Evolutionary conservation across 2,329 filamentous ascomycete genomes (phyloP), one percentile per base, ranked within the genome.

Genomic region (Truncatella angustata): DNA sequence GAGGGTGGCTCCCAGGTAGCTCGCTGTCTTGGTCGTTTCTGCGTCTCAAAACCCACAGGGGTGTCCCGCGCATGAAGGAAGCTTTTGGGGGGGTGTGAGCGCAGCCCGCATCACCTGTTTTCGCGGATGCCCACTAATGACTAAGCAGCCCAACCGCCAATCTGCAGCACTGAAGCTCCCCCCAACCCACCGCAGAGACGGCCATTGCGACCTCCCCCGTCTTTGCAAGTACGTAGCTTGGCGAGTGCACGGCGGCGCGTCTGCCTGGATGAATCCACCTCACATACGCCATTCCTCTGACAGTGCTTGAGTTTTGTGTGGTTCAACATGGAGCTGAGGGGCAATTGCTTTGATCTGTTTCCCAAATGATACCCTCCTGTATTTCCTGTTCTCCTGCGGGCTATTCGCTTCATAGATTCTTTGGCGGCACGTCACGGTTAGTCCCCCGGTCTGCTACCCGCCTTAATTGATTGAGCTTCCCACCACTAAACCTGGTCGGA

Each of bases 301-400:
- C n/a, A n/a, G 40, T 26, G 40, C 40, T 26, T 18, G 21, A 26
- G 40, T 21, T 42, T 36, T 16, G 35, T 50, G 47, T 50, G 37
- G 30, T 16, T 18, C 35, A 50, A 50, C 58, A 67, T 67, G 65
- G 65, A 61, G 63, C 60, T 55, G 46, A 44, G 55, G 51, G 56
- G 47, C 55, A 48, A 54, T 49, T 50, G 34, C 49, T 35, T 54
- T 53, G n/a, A 46, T 14, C 4, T 26, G 50, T 42, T 52, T 54
- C 40, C 54, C 56, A 51, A 56, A 68, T 67, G 63, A 62, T 51
- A 54, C 53, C 54, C 65, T 67, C 65, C 62, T 54, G 56, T 61
- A 56, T 64, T 60, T 56, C 58, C 57, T 49, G 56, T 60, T 26
- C 55, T 55, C 49, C 55, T 50, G 35, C 54, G 52, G 48, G 57